Conservation (phyloP, 228 moss, liverwort and hornwort species). For the Sphagnum magellanicum region DNA sequence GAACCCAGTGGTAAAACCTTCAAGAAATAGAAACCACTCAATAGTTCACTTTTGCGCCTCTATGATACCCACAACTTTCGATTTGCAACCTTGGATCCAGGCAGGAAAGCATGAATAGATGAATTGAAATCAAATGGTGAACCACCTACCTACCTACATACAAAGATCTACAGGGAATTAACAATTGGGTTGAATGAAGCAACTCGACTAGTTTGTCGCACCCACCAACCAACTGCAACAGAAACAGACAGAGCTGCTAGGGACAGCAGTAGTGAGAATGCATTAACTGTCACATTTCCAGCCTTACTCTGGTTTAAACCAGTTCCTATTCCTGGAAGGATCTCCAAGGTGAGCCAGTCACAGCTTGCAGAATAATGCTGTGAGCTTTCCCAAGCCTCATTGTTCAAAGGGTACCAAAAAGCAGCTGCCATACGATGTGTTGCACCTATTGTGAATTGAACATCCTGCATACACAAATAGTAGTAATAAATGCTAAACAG, state of each 20-base stretch:
- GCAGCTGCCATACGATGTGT: slow-evolving; percentile 61
- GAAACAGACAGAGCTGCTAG: slow-evolving; percentile 59
- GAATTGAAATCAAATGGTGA: no score
- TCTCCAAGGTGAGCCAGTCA: slow-evolving; percentile 73
- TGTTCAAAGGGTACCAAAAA: slow-evolving; percentile 72
- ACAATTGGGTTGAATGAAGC: slow-evolving; percentile 3
- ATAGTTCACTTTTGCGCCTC: no score
- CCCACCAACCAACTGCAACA: slow-evolving; percentile 74
- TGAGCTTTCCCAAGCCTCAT: slow-evolving; percentile 33
- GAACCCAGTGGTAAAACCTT: no score
- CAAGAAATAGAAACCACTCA: no score
- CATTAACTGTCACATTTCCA: slow-evolving; percentile 33
- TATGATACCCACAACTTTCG: no score
- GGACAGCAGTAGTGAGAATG: slow-evolving; percentile 55
- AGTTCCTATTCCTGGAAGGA: slow-evolving; percentile 37
- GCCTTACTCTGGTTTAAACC: slow-evolving; percentile 3
- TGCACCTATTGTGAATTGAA: slow-evolving; percentile 78
- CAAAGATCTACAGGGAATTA: no score
- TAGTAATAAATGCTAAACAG: no score
- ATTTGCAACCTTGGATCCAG: no score
- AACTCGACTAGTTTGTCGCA: slow-evolving; percentile 30
- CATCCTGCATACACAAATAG: slow-evolving; percentile 42
- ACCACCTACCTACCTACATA: no score
- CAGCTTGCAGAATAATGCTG: slow-evolving; percentile 89
- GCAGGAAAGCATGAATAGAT: no score